Conservation (phyloP, 345 rosid genomes). For the Brassica incana region DNA sequence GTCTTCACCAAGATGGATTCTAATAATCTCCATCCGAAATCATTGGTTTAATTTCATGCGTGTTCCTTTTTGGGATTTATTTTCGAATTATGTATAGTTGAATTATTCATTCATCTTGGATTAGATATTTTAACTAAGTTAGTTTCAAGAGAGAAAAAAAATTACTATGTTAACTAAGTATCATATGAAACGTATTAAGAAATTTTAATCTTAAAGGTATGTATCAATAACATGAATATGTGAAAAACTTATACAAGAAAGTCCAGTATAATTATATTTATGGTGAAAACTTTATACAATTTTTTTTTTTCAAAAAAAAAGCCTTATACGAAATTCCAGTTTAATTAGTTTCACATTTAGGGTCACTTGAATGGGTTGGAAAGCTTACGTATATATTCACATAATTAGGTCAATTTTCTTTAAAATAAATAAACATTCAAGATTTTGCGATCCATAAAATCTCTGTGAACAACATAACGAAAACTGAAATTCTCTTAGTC, state of each 20-base stretch:
- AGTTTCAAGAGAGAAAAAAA: background rate
- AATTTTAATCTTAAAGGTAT: background rate
- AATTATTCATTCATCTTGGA: background rate
- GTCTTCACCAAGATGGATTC: constrained; percentile 13
- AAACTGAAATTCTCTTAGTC: background rate
- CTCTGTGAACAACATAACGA: background rate
- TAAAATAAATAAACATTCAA: background rate
- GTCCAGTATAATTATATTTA: background rate
- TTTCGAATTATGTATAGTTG: background rate
- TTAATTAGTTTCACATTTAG: background rate
- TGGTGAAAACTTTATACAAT: no score
- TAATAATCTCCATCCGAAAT: background rate
- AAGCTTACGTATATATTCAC: background rate
- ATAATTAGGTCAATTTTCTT: background rate
- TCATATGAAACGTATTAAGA: background rate
- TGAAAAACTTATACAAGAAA: background rate
- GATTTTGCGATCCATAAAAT: background rate
- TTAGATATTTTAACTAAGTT: background rate
- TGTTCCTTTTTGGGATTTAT: background rate
- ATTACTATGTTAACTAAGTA: background rate
- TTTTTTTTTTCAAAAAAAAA: no score
- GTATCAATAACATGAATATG: background rate
- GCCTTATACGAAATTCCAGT: no score
- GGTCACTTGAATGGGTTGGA: background rate
- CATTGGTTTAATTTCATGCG: background rate